Base-by-base conservation (phyloP, 306 rosid genomes). In the Luffa acutangula region DNA sequence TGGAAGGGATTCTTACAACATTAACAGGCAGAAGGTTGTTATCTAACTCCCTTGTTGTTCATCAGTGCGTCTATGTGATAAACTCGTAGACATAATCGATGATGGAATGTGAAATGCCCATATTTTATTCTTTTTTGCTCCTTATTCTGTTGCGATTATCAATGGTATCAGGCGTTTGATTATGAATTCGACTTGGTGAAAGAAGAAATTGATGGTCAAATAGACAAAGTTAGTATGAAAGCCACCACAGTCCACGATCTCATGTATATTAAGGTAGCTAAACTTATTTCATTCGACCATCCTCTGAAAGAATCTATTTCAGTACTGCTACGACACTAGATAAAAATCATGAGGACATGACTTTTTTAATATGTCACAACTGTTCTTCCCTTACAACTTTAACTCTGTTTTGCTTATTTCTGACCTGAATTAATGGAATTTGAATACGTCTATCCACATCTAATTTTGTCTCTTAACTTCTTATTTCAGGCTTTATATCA, bases 401-500 rank as follows among this genome's bases (percentile, higher is more conserved):
- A 10, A 67, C 74, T 67, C 51, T 67, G 21, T 67, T 59, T 33
- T 67, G 21, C 8, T 65, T 15, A 49, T 3, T 31, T 20, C 13
- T 74, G 60, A 33, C 7, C 41, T 74, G 57, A 74, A 73, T 49
- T 4, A 49, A 14, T 12, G 46, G 39, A 74, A 74, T 74, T 74
- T 49, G 14, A 51, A 15, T 13, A 15, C 9, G 59, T 15, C 3
- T 52, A 51, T 74, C 31, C 78, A 75, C 49, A 15, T 31, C 53
- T 31, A 9, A 51, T 75, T 75, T 78, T 79, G 18, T 85, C 77
- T 76, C 37, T 10, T 5, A 12, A 42, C 34, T 20, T 15, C 78
- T 59, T 31, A 77, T 81, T 59, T 76, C 91, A 96, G 99, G 97
- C 94, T 53, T 88, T 93, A 77, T 89, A 75, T 86, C 93, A 96